Conservation (phyloP, 208 protist species). For the Leishmania tropica region DNA sequence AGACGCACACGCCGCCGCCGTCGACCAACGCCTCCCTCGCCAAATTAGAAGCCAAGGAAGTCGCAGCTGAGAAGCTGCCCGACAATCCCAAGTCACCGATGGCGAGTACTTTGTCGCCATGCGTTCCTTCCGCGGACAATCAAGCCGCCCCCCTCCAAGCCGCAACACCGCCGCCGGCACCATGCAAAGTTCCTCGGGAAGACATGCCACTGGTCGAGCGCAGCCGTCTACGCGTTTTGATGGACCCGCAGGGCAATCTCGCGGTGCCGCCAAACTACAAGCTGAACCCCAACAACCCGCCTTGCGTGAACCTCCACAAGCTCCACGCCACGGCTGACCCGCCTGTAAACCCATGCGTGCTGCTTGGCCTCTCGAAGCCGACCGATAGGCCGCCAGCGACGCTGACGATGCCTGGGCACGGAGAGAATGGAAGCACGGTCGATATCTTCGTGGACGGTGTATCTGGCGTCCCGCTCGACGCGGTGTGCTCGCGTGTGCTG, state of each 20-base stretch:
- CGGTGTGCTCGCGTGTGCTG: constrained; percentile 52
- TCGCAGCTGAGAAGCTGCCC: background rate
- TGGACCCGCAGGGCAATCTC: constrained; percentile 43
- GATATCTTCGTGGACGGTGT: constrained; percentile 54
- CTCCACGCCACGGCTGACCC: constrained; percentile 30
- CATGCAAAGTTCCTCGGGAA: constrained; percentile 20
- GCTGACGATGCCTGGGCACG: constrained; percentile 26
- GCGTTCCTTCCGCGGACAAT: too few species aligned
- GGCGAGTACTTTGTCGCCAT: background rate
- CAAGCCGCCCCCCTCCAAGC: background rate
- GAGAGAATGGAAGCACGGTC: constrained; percentile 27
- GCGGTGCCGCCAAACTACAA: constrained; percentile 50
- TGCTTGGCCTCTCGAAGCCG: constrained; percentile 39
- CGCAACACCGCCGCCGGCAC: background rate
- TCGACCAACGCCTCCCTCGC: background rate
- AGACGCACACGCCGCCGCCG: constrained; percentile 19
- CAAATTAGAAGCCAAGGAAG: background rate
- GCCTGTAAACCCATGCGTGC: constrained; percentile 32
- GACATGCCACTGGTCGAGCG: constrained; percentile 21
- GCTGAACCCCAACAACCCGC: constrained; percentile 21
- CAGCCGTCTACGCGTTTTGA: constrained; percentile 25
- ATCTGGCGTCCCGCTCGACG: constrained; percentile 56
- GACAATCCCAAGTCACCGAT: background rate
- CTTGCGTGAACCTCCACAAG: constrained; percentile 26
- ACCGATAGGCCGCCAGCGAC: constrained; percentile 21